Percentiles rank a stretch among this genome's conserved stretches.
Evolutionary conservation across 1,139 yeast species (phyloP).

Genomic region (Blastobotrys capitulatus): DNA sequence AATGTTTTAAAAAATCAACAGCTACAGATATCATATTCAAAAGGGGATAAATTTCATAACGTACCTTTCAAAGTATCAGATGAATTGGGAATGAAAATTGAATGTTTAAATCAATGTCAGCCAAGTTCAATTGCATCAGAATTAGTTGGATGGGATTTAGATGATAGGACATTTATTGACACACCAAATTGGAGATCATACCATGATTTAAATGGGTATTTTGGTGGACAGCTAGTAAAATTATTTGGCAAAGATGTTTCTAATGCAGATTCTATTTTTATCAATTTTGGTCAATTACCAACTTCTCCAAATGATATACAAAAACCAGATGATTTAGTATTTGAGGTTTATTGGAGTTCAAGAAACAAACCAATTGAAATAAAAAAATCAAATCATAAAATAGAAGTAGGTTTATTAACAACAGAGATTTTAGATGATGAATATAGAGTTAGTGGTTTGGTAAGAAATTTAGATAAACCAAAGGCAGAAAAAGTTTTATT

Average conservation of each 20-base stretch:
- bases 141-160: slow-evolving; percentile 7
- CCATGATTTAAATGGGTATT: slow-evolving; percentile 8
- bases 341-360: slow-evolving; percentile 24
- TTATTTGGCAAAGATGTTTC: neutral
- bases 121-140: slow-evolving; percentile 13
- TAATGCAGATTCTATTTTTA: slow-evolving; percentile 20
- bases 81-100: slow-evolving; percentile 29
- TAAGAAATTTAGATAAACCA: slow-evolving; percentile 20
- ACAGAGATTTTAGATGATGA: slow-evolving; percentile 19
- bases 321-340: slow-evolving; percentile 20
- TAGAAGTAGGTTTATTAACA: slow-evolving; percentile 25
- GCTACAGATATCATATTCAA: slow-evolving; percentile 26
- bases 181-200: slow-evolving; percentile 26
- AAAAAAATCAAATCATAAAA: slow-evolving; percentile 12
- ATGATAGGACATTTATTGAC: slow-evolving; percentile 13
- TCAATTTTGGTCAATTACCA: slow-evolving; percentile 25
- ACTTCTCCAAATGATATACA: slow-evolving; percentile 21
- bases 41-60: slow-evolving; percentile 14
- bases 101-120: slow-evolving; percentile 9
- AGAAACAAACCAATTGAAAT: neutral
- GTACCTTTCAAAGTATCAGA: slow-evolving; percentile 28
- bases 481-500: slow-evolving; percentile 22
- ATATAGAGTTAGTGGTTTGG: slow-evolving; percentile 25
- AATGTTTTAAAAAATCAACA: slow-evolving; percentile 6
- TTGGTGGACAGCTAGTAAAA: neutral